These are phyloP conservation scores for Hymenoscyphus fructigenus DNA, from an alignment of 2,329 filamentous ascomycete genomes.

Conservation along the genomic window DNA sequence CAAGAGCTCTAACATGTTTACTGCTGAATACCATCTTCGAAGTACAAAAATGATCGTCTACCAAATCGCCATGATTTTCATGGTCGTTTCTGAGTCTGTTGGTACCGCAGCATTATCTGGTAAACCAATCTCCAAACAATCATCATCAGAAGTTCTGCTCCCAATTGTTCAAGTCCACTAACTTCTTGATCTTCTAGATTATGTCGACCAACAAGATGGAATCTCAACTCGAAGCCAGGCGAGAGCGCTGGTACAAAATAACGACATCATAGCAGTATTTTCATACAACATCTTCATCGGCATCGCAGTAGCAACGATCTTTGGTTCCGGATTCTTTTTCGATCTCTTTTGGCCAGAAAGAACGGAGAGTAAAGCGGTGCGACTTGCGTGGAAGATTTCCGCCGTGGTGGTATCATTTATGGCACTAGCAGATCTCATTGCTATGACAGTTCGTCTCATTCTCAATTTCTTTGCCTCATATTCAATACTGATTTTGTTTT, in stretches of 20 bases:
- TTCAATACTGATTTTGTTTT: background rate
- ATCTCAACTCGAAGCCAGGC: constrained; percentile 42
- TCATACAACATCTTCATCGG: constrained; percentile 60
- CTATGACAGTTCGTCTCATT: constrained; percentile 42
- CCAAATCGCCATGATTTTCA: constrained; percentile 57
- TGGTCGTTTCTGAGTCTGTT: constrained; percentile 55
- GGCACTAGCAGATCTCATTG: constrained; percentile 47
- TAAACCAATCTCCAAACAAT: no score
- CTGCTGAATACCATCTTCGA: constrained; percentile 52
- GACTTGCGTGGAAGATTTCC: constrained; percentile 54
- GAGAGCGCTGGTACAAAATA: constrained; percentile 48
- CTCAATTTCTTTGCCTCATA: background rate
- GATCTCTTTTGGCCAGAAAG: constrained; percentile 61
- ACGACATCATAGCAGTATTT: constrained; percentile 54
- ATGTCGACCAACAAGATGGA: constrained; percentile 52
- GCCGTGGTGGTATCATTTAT: constrained; percentile 48
- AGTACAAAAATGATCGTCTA: constrained; percentile 60
- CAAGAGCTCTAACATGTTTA: constrained; percentile 58
- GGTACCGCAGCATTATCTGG: constrained; percentile 55
- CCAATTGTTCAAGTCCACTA: no score
- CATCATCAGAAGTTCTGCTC: no score
- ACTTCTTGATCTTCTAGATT: no score
- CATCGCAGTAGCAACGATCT: constrained; percentile 56
- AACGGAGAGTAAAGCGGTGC: constrained; percentile 47
- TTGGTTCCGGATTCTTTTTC: constrained; percentile 60